These are phyloP conservation scores for Amoebophrya sp. DNA, from an alignment of 169 alveolate genomes.

Conservation along the genomic window DNA sequence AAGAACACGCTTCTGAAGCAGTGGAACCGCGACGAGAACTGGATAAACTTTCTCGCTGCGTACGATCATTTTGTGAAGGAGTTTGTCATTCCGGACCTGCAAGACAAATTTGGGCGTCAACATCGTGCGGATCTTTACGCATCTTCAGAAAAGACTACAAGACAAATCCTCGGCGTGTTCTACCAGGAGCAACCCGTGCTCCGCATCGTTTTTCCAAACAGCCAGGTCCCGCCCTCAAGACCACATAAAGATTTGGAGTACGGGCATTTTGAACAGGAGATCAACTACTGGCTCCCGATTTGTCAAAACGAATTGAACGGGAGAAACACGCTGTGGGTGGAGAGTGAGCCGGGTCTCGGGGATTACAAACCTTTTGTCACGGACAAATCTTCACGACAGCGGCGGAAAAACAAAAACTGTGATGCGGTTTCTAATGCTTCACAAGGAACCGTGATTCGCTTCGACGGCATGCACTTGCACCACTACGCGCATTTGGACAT, in stretches of 20 bases:
- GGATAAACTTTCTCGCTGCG: too few species aligned
- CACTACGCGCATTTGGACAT: background rate
- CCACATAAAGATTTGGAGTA: background rate
- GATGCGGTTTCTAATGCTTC: background rate
- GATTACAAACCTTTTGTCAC: background rate
- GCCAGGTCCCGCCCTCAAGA: background rate
- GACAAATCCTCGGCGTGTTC: too few species aligned
- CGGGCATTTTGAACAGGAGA: background rate
- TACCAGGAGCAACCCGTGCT: slow-evolving; percentile 20
- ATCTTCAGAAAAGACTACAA: too few species aligned
- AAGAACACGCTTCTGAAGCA: too few species aligned
- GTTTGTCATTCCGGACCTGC: too few species aligned
- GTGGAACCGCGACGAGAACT: too few species aligned
- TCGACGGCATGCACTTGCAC: background rate
- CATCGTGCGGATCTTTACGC: too few species aligned
- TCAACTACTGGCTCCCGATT: background rate
- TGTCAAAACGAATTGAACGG: background rate
- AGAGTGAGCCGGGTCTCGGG: background rate
- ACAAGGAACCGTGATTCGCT: background rate
- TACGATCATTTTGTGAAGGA: too few species aligned
- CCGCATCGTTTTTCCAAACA: background rate
- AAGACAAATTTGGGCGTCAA: too few species aligned
- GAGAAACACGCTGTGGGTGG: background rate
- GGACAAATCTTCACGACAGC: too few species aligned
- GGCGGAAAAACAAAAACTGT: too few species aligned